A percentile compares a stretch with the other conserved stretches of the same genome.
phyloP scores from a whole-genome alignment of 768 basidiomycete genomes.

The Boletus coccyginus region DNA sequence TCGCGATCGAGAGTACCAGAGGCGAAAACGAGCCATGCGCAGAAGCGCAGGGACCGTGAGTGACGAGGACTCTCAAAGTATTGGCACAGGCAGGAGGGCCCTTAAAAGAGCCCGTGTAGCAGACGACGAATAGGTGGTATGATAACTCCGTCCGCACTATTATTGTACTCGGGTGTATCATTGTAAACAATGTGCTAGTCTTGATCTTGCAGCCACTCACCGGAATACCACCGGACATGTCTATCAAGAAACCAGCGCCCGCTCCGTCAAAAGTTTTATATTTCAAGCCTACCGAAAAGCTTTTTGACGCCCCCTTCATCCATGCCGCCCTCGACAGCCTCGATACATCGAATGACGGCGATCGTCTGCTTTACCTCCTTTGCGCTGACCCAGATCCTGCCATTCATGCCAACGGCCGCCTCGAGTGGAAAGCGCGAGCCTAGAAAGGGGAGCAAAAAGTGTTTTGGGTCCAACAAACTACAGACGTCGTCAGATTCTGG shows the following conservation, averaged over 20 bases:
- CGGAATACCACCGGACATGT: too few species aligned
- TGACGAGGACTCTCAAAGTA: constrained; percentile 60
- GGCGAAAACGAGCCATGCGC: constrained; percentile 66
- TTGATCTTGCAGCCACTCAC: too few species aligned
- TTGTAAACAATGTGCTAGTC: not conserved
- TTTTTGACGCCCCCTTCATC: constrained; percentile 50
- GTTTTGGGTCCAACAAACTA: constrained; percentile 76
- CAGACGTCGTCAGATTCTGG: constrained; percentile 1
- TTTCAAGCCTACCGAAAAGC: constrained; percentile 48
- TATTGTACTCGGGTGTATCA: constrained; percentile 7
- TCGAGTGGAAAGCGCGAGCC: constrained; percentile 85
- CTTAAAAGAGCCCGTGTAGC: constrained; percentile 65
- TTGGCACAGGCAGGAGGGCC: constrained; percentile 53
- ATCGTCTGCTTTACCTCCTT: constrained; percentile 74
- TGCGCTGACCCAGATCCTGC: constrained; percentile 84
- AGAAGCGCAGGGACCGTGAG: constrained; percentile 67
- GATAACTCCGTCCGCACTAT: not conserved
- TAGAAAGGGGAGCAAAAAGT: constrained; percentile 79
- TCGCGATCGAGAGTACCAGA: constrained; percentile 78
- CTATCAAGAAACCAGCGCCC: too few species aligned
- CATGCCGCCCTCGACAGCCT: constrained; percentile 71
- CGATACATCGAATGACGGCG: constrained; percentile 73
- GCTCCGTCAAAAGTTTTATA: constrained; percentile 21
- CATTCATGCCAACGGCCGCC: constrained; percentile 87
- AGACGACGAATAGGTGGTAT: constrained; percentile 55